Base-by-base conservation (phyloP, 139 green algal species). In the Chlamydomonas applanata region DNA sequence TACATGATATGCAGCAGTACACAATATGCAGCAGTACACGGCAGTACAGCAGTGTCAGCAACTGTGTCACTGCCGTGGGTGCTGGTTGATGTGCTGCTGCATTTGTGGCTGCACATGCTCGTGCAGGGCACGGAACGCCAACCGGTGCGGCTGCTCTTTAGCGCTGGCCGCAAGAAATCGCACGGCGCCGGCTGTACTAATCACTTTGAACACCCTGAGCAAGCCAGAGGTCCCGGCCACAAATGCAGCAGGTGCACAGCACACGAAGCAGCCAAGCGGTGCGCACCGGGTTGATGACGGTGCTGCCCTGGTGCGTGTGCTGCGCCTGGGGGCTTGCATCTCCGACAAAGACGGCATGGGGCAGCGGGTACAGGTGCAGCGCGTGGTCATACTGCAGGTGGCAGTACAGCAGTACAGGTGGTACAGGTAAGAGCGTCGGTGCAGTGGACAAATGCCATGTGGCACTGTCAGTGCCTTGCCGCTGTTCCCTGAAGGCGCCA, bases 291-390 rank as follows among this genome's bases (percentile, higher is more conserved):
- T 94, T 96, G 29, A 96, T 54, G 60, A 91, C 91, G 33, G 27
- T 78, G 74, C 85, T 93, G 20, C 82, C 86, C 29, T 89, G 77
- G 70, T 93, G 91, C 1, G 35, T 72, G 56, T 80, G 77, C 19
- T 54, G 30, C 16, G 75, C 87, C 74, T 88, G 80, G 22, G 86
- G 76, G 0, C 75, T 83, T 0, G 73, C 44, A 70, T 96, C 91
- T 22, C 91, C 93, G 56, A 96, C 62, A n/a, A 97, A 73, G 20
- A 98, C 74, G 2, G 83, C 75, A 45, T 97, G 80, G 1, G 94
- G 94, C 63, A 92, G 73, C 22, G 94, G 94, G 82, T 97, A 98
- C 19, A 97, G 85, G 2, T 69, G 78, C 78, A 98, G 78, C 0
- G 91, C 89, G 45, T 92, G 83, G 83, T 97, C 93, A 53, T 86